Evolutionary conservation across 1,284 basidiomycete genomes (phyloP), one percentile per base, ranked within the genome.

Genomic region (Trichosporon sp.): DNA sequence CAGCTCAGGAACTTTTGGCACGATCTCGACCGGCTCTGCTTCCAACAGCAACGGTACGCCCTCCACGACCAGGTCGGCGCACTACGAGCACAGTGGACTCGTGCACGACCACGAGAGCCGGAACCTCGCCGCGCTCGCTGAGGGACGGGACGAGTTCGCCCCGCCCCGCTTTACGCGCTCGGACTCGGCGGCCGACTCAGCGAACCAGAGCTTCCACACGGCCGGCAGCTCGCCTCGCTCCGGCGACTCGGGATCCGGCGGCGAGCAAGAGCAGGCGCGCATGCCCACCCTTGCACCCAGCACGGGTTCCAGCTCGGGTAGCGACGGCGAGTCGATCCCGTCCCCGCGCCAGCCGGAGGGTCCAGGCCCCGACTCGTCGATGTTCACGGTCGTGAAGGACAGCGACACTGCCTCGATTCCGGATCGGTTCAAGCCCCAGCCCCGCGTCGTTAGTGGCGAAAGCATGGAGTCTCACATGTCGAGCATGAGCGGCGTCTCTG

Each of bases 401-500:
- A 40, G 38, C 12, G 38, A 40, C 12, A 12, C 38, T 12, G 32
- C 48, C 10, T 31, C 32, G 6, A 66, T 74, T 1, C 73, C 73
- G 2, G 70, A 74, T 11, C 56, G 73, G 0, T 74, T 74, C 73
- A 65, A 66, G 40, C 71, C 75, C 59, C 16, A 37, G 2, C 12
- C 64, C 19, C 69, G 43, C 43, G 32, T 38, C 67, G 40, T 14
- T 31, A 66, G 12, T 19, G 68, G 21, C 31, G 66, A 64, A 12
- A 68, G 67, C 51, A 38, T 67, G 32, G 70, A 71, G 65, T 65
- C 68, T n/a, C 66, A 68, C 64, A 61, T 59, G 26, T 26, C 26
- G 26, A n/a, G 16, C 43, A n/a, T 14, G 4, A 14, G 16, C 10
- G 63, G n/a, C 8, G 46, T 74, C 21, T 76, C 76, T 12, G 76